Base-by-base conservation (phyloP, 2,329 filamentous ascomycete genomes). In the Aspergillus fijiensis region DNA sequence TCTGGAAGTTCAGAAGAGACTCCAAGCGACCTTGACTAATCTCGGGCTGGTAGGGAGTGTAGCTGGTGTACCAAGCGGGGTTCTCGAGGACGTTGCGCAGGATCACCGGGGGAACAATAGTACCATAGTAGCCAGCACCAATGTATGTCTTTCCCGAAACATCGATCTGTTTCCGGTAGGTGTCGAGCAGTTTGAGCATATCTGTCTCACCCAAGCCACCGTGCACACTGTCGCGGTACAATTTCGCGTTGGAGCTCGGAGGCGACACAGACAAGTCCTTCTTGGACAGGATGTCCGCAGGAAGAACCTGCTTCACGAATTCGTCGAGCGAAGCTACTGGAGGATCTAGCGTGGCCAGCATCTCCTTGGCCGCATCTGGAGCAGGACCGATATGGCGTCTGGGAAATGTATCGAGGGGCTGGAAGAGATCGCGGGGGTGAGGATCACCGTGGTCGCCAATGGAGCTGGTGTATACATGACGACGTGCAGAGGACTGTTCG, bases 51-150 rank as follows among this genome's bases (percentile, higher is more conserved):
- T 97, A 98, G 16, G 94, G 94, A 0, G 94, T 97, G 77, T 98
- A 97, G 79, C 92, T 96, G 47, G 94, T 98, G 76, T 98, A 98
- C 94, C 94, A 98, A 10, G 89, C 92, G 5, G 94, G 94, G 74
- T 90, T 94, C 82, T 98, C 92, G 60, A 98, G 81, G 4, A 98
- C 84, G 74, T 97, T 97, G 67, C 93, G 85, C 82, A 95, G 91
- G 75, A 98, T 96, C 59, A 97, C 93, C 58, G 91, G 86, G 4
- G 94, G 94, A 0, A 91, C 89, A 67, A 89, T 85, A n/a, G 92
- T 94, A 39, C 87, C 89, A 66, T 94, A 92, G 82, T 97, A 98
- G 60, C 94, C 94, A 60, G 85, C 87, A 4, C 94, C 94, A 66
- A 96, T 93, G 72, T 94, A 90, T 71, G 86, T 73, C 59, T 77